Evolutionary conservation across 345 rosid species (phyloP), one percentile per base, ranked within the genome.

Genomic region (Bruguiera parviflora): DNA sequence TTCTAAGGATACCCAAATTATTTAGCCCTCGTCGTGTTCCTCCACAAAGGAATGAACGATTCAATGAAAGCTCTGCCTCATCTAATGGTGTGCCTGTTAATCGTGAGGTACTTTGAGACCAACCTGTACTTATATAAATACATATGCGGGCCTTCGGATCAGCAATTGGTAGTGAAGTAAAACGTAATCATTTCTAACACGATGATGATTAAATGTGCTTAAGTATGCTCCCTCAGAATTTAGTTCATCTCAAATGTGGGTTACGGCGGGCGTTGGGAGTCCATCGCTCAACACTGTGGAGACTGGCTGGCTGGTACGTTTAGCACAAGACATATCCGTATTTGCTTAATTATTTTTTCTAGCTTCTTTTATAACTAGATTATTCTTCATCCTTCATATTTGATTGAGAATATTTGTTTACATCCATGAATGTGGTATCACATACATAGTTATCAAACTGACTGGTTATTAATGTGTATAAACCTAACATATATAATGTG

Each of bases 81-180:
- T 18, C 9, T 2, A 32, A 1, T 9, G 6, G 6, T 53, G 18
- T 8, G 5, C 21, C 66, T 11, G 0, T 10, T 24, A n/a, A 13
- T 57, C 73, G 37, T 59, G 73, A 77, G 73, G 80, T 64, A 57
- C 37, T 28, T 51, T 1, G 20, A 8, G 31, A 27, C 18, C 3
- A 15, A 31, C n/a, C 18, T 18, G 21, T 15, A 20, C 3, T 62
- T 16, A 19, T 8, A 31, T 62, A 5, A 5, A 18, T 35, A 4
- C 25, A 7, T 61, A 39, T 3, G 15, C 0, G 3, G 15, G 15
- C 13, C 13, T 39, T 39, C 1, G 15, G 46, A 39, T 39, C 15
- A 11, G 46, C 46, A 3, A 39, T 39, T 39, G 9, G 15, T 10
- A 8, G 3, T 10, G 3, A 39, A 39, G 15, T 39, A 39, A 39